Conservation (phyloP, 352 stramenopile species). For the Phytophthora agathidicida region DNA sequence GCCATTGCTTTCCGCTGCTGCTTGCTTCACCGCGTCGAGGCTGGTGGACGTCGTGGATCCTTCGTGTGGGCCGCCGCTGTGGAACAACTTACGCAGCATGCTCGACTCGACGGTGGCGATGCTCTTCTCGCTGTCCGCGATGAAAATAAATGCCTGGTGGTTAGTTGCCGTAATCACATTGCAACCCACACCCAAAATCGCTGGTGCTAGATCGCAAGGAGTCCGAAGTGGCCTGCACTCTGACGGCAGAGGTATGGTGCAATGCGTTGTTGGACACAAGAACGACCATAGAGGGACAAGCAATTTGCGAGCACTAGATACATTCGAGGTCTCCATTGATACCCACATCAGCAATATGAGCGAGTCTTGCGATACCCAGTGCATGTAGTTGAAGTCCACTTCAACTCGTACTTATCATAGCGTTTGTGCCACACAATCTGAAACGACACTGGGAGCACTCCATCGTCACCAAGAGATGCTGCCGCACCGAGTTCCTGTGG, state of each 20-base stretch:
- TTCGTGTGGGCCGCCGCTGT: constrained; percentile 23
- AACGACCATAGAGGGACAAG: too few species aligned
- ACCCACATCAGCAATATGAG: too few species aligned
- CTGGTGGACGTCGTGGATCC: constrained; percentile 12
- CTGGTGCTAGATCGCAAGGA: too few species aligned
- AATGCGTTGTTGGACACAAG: too few species aligned
- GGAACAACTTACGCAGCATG: constrained; percentile 72
- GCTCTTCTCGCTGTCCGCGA: constrained; percentile 1
- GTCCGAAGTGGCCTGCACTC: too few species aligned
- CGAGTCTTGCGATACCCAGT: too few species aligned
- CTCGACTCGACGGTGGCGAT: not conserved
- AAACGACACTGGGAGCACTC: constrained; percentile 10
- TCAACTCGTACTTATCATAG: constrained; percentile 30
- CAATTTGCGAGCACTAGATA: too few species aligned
- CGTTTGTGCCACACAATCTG: constrained; percentile 12
- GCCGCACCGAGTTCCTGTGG: constrained; percentile 30
- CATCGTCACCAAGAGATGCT: constrained; percentile 34
- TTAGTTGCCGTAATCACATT: constrained; percentile 25
- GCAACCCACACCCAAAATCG: constrained; percentile 19
- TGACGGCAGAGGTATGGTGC: too few species aligned
- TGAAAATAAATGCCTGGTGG: constrained; percentile 26
- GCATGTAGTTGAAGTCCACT: not conserved
- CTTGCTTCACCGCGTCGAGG: constrained; percentile 7
- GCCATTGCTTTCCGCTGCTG: not conserved
- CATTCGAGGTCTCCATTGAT: too few species aligned